Base-by-base conservation (phyloP, 169 alveolate genomes). In the Plasmodium gonderi region DNA sequence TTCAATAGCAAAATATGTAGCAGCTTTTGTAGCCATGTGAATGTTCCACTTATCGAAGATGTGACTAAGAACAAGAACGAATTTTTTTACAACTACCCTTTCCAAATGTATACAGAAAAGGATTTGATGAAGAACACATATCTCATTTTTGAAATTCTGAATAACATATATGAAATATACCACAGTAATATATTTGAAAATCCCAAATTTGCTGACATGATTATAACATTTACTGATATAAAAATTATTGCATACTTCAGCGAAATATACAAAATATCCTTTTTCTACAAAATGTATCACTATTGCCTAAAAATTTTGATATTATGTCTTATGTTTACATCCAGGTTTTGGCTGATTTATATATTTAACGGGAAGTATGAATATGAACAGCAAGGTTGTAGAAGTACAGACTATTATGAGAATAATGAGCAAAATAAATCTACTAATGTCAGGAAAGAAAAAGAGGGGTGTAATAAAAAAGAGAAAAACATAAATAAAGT, bases 201-300 rank as follows among this genome's bases (percentile, higher is more conserved):
- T 40, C 11, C 11, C 31, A 23, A 77, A 12, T 26, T 45, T 36
- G 81, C 9, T n/a, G 44, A 78, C 42, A n/a, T 31, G 20, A 31
- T 78, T 42, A 89, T 77, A n/a, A 77, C 64, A 77, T 47, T 47
- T 23, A 90, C 74, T 23, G 85, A 90, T 69, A 31, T 79, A 90
- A 79, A 90, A 69, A 29, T 90, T 64, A 90, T 90, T 40, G 81
- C 23, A 5, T 79, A 77, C 40, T 72, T 90, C 17, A 67, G 94
- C 54, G 94, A 90, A 90, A 90, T 90, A 38, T 90, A 90, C 81
- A 77, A 90, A 77, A 78, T 90, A 12, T 60, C 82, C 38, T 44
- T 33, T 68, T 17, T 90, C 54, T 65, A 90, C 72, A 76, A 90
- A 42, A 64, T 77, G 81, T 64, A 77, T 54, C 31, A 90, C 3